Base-by-base conservation (phyloP, 164 flowering plant genomes). In the Platanus orientalis region DNA sequence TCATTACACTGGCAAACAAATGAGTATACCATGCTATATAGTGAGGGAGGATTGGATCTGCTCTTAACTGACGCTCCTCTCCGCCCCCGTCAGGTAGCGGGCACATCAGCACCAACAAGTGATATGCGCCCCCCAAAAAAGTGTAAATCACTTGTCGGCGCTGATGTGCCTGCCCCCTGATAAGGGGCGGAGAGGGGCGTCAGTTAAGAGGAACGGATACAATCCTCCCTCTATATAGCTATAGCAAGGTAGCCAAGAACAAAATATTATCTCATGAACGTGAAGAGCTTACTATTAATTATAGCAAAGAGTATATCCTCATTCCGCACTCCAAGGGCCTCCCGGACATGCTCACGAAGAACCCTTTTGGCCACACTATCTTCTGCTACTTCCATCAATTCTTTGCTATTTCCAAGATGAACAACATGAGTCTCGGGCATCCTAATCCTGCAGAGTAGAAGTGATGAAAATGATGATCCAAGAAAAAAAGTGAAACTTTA, bases 401-500 rank as follows among this genome's bases (percentile, higher is more conserved):
- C 99, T 68, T 88, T 91, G 80, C 97, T 94, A 70, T 94, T 94
- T 21, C 99, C 99, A 68, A 94, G 91, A 71, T 94, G 99, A 49
- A 94, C 99, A 71, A 88, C 97, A 82, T 85, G 83, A 6, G 96
- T 94, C 52, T 80, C 73, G 53, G 99, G 99, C 99, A 94, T 94
- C 73, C 61, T 80, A 67, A 94, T 91, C 77, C 99, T 91, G 80
- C 67, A 67, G 39, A 56, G 48, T 4, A 21, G 75, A 45, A 28
- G 29, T 16, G 14, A 56, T 14, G 49, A 0, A 19, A 6, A 30
- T 47, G 32, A 13, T 4, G 29, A 16, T 29, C 30, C 24, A 55
- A 54, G 2, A 54, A 13, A 6, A 5, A 7, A 30, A 20, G 6
- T 13, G n/a, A n/a, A n/a, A n/a, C n/a, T n/a, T n/a, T n/a, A n/a